phyloP scores from a whole-genome alignment of 2,329 filamentous ascomycete genomes.

The Phyllosticta ampelicida region DNA sequence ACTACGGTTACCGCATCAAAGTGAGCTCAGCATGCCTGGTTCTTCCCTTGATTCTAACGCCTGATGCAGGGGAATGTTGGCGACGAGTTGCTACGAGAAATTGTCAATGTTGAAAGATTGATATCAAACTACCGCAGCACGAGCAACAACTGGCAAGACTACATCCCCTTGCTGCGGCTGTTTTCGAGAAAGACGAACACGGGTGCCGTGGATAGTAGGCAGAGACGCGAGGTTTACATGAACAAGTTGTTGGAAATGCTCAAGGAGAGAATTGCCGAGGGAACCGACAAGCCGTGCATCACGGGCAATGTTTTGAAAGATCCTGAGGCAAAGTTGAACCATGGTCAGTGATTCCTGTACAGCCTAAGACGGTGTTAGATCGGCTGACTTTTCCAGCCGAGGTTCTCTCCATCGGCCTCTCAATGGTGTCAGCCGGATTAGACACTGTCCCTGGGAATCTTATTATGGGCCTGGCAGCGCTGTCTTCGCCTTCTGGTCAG shows the following conservation, averaged over 20 bases:
- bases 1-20: slow-evolving; percentile 67
- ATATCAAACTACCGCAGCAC: slow-evolving; percentile 69
- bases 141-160: slow-evolving; percentile 77
- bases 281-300: slow-evolving; percentile 58
- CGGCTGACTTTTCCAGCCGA: slow-evolving; percentile 44
- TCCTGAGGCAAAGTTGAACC: slow-evolving; percentile 57
- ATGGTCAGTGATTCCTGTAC: slow-evolving; percentile 34
- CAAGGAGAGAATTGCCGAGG: slow-evolving; percentile 49
- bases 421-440: slow-evolving; percentile 70
- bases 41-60: too few species aligned
- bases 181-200: slow-evolving; percentile 51
- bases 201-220: slow-evolving; percentile 50
- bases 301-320: slow-evolving; percentile 60
- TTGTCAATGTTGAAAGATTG: slow-evolving; percentile 62
- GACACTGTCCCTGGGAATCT: slow-evolving; percentile 73
- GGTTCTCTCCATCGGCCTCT: slow-evolving; percentile 69
- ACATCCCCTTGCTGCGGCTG: slow-evolving; percentile 63
- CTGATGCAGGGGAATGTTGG: slow-evolving; percentile 47
- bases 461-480: slow-evolving; percentile 68
- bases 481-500: slow-evolving; percentile 57
- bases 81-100: slow-evolving; percentile 58
- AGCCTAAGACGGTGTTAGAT: not conserved
- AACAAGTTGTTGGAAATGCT: slow-evolving; percentile 48
- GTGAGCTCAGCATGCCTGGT: too few species aligned
- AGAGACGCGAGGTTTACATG: slow-evolving; percentile 57